Conservation (phyloP, 495 filamentous ascomycete genomes). For the Aspergillus cristatus region DNA sequence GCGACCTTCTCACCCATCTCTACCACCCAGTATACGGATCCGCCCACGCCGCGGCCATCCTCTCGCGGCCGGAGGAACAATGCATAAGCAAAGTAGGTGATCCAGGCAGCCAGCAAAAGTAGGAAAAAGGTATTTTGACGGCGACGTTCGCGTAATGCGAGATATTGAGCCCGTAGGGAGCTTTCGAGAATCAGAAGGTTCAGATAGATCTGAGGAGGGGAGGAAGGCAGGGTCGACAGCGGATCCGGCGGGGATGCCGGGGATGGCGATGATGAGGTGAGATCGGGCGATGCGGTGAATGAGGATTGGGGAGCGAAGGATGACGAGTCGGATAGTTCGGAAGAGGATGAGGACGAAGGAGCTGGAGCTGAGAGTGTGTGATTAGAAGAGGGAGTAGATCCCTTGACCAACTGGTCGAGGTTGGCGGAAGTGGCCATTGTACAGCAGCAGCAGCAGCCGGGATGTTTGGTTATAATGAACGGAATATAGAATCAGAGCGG, state of each 20-base stretch:
- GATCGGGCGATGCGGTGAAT: conserved; percentile 17
- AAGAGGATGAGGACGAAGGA: conserved; percentile 28
- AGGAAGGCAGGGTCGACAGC: conserved; percentile 70
- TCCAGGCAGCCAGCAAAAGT: conserved; percentile 67
- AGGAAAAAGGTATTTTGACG: conserved; percentile 96
- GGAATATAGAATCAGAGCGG: neutral
- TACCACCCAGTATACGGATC: conserved; percentile 90
- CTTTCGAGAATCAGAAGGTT: conserved; percentile 97
- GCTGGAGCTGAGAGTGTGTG: too few relatives aligned
- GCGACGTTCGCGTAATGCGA: conserved; percentile 76
- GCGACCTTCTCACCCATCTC: conserved; percentile 81
- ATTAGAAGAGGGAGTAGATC: too few relatives aligned
- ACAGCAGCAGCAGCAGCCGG: conserved; percentile 1
- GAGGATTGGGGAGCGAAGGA: conserved; percentile 21
- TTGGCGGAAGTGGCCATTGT: conserved; percentile 45
- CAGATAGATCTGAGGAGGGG: conserved; percentile 95
- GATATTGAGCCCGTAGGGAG: conserved; percentile 84
- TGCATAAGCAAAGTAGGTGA: conserved; percentile 70
- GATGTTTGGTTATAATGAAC: conserved; percentile 20
- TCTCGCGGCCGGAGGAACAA: conserved; percentile 85
- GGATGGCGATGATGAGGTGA: conserved; percentile 27
- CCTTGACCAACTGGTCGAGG: conserved; percentile 85
- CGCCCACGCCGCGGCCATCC: conserved; percentile 82
- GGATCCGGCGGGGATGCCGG: conserved; percentile 54
- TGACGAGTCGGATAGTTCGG: conserved; percentile 29